Evolutionary conservation across 805 yeast genomes (phyloP).

Genomic region (Ogataea chonburiensis): DNA sequence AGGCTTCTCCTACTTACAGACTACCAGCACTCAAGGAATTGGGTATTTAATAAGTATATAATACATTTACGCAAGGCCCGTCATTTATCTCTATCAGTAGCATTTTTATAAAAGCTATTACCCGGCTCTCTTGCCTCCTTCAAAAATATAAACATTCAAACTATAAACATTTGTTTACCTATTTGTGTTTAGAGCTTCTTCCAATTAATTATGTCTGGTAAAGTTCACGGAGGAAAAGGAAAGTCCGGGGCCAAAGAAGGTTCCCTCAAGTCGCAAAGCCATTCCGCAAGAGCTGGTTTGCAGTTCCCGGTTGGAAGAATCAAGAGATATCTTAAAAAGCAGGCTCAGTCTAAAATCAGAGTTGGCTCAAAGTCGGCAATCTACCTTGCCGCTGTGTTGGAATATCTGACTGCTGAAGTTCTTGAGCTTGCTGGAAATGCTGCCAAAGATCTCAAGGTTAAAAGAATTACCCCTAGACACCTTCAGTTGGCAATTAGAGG

Average conservation of each 20-base stretch:
- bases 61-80: background rate
- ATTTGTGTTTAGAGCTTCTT: conserved; percentile 9
- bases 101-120: conserved; percentile 1
- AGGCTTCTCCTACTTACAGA: conserved; percentile 9
- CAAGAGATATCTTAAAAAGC: conserved; percentile 89
- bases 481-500: conserved; percentile 96
- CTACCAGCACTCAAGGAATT: conserved; percentile 29
- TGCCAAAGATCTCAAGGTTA: conserved; percentile 91
- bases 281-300: conserved; percentile 91
- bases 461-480: conserved; percentile 97
- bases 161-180: conserved; percentile 12
- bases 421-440: conserved; percentile 98
- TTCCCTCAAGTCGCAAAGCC: conserved; percentile 63
- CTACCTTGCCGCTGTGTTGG: conserved; percentile 92
- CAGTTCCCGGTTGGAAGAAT: conserved; percentile 99
- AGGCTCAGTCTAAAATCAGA: conserved; percentile 73
- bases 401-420: conserved; percentile 95
- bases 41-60: conserved; percentile 18
- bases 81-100: background rate
- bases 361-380: conserved; percentile 83
- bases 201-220: conserved; percentile 73
- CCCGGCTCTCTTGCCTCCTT: conserved; percentile 8
- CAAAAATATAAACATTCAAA: conserved; percentile 12
- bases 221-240: conserved; percentile 88
- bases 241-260: conserved; percentile 79